Conservation (phyloP, 2,329 filamentous ascomycete genomes). For the Ophiostoma perfectum region DNA sequence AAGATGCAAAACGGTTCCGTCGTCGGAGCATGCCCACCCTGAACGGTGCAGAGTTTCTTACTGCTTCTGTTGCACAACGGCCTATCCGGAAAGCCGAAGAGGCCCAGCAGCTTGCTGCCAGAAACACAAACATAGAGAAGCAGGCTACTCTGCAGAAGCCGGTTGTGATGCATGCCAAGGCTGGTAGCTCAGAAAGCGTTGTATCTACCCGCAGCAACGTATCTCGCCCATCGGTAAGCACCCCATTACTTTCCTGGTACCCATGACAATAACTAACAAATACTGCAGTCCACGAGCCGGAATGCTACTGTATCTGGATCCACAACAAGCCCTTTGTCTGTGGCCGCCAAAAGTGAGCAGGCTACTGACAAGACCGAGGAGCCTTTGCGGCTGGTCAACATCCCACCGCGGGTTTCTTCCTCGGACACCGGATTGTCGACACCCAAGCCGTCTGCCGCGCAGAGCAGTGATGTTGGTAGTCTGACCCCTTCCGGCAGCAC, state of each 20-base stretch:
- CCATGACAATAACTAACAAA: background rate
- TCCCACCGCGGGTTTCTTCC: constrained; percentile 56
- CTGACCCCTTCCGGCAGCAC: background rate
- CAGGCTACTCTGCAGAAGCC: constrained; percentile 34
- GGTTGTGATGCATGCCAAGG: constrained; percentile 39
- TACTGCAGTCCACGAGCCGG: constrained; percentile 54
- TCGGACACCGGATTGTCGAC: background rate
- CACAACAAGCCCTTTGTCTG: constrained; percentile 48
- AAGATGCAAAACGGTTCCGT: constrained; percentile 69
- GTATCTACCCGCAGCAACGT: constrained; percentile 53
- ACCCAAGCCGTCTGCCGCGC: background rate
- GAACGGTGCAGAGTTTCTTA: constrained; percentile 43
- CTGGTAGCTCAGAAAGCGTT: constrained; percentile 61
- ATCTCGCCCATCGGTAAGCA: constrained; percentile 61
- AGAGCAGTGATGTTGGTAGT: background rate
- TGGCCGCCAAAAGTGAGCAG: constrained; percentile 30
- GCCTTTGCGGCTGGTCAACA: constrained; percentile 50
- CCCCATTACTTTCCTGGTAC: background rate
- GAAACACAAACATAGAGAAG: constrained; percentile 37
- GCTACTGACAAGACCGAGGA: constrained; percentile 49
- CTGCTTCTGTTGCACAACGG: constrained; percentile 36
- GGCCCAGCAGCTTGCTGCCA: constrained; percentile 28
- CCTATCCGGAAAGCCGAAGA: constrained; percentile 36
- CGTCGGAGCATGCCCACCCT: constrained; percentile 74
- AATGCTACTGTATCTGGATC: constrained; percentile 45